Evolutionary conservation across 2,329 filamentous ascomycete species (phyloP).

Genomic region (Xylaria sp.): DNA sequence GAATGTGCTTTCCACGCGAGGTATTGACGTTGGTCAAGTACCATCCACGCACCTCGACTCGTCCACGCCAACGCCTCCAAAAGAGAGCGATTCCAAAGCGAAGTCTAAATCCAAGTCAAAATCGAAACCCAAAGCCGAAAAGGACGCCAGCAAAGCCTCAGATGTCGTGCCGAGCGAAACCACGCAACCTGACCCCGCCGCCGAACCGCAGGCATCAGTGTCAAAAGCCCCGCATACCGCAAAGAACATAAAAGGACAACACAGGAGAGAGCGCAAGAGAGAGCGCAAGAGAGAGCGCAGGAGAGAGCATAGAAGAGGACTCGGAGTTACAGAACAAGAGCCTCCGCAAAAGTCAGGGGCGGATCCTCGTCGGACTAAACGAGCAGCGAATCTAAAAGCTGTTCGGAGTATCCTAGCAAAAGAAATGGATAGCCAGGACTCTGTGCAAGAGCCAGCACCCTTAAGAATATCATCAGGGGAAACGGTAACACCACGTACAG

Average conservation of each 20-base stretch:
- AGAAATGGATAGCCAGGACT: too few relatives aligned
- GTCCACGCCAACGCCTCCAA: background rate
- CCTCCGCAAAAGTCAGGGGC: too few relatives aligned
- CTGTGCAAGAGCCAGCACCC: background rate
- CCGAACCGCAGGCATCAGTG: background rate
- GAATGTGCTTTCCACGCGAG: constrained; percentile 45
- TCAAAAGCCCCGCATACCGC: background rate
- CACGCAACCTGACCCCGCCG: background rate
- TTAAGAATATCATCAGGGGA: constrained; percentile 3
- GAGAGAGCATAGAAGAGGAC: too few relatives aligned
- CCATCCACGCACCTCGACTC: constrained; percentile 7
- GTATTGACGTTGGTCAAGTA: constrained; percentile 37
- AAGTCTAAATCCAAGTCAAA: constrained; percentile 1
- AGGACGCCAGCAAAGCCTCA: background rate
- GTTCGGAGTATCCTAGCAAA: too few relatives aligned
- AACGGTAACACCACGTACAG: constrained; percentile 1
- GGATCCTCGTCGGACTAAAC: too few relatives aligned
- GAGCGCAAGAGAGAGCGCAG: too few relatives aligned
- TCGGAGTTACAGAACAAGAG: too few relatives aligned
- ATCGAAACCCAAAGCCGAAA: background rate
- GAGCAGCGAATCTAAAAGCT: too few relatives aligned
- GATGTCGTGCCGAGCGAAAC: background rate
- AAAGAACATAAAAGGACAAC: background rate
- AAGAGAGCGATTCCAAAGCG: background rate
- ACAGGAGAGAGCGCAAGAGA: background rate